Base-by-base conservation (phyloP, 2,329 filamentous ascomycete genomes). In the Talaromyces pinophilus region DNA sequence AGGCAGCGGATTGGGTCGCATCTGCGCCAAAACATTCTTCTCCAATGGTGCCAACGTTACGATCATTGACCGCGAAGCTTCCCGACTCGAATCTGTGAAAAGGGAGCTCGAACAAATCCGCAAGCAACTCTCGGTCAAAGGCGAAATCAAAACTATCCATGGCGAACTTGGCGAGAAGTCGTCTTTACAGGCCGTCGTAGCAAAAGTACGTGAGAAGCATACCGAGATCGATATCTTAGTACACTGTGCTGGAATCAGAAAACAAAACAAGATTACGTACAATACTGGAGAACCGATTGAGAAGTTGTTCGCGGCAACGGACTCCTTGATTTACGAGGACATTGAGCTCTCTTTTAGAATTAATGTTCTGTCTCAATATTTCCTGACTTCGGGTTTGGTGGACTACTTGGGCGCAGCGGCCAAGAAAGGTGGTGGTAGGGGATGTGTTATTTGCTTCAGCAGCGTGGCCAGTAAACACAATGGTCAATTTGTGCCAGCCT, bases 401-500 rank as follows among this genome's bases (percentile, higher is more conserved):
- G 40, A 44, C 40, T 44, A 44, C 17, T 44, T 44, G 40, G 17
- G 40, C 5, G 1, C 40, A 44, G 5, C 40, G 40, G 17, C 40
- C 17, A 44, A 44, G 17, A 44, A 63, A 40, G 70, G 68, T 8
- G 65, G 63, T 22, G 69, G 71, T 10, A 59, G 70, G 40, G 70
- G 71, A 40, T 68, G 55, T 17, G 69, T 72, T 15, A 66, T 72
- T 6, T 57, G 67, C n/a, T 71, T 72, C 50, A 69, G 67, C 64
- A 71, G 70, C 50, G 65, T 67, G 5, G 70, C 71, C 33, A 70
- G 69, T 50, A 66, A 68, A 19, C 70, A 72, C 63, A 70, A 69
- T 57, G 44, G 52, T 28, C 69, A 70, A 60, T 70, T 69, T 52
- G 65, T 68, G 5, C 69, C 70, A 5, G 52, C 46, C 3, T 70